Evolutionary conservation across 192 early-diverging fungal genomes (phyloP).

Genomic region (Pecoramyces ruminantium): DNA sequence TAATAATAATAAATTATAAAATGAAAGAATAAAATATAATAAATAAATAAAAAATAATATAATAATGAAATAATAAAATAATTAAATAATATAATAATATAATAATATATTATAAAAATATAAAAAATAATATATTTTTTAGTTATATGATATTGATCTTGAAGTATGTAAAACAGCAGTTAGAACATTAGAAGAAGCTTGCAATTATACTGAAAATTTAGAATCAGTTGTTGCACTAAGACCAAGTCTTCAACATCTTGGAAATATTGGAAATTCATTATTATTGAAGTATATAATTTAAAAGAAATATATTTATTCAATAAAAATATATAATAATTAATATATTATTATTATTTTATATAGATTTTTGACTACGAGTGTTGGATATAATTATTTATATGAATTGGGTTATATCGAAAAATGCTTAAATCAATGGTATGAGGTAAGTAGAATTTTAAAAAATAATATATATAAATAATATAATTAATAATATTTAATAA

Average conservation of each 20-base stretch:
- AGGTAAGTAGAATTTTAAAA: constrained; percentile 21
- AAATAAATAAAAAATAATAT: too few species aligned
- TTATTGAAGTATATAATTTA: constrained; percentile 21
- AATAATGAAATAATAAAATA: too few species aligned
- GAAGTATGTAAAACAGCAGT: constrained; percentile 59
- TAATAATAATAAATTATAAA: neutral
- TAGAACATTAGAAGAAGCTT: constrained; percentile 44
- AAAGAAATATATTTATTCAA: neutral
- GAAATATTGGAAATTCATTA: constrained; percentile 47
- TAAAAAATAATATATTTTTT: too few species aligned
- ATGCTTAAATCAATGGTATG: constrained; percentile 66
- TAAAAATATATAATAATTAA: neutral
- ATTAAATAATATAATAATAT: too few species aligned
- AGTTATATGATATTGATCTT: constrained; percentile 58
- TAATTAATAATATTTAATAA: too few species aligned
- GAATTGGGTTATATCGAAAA: constrained; percentile 50
- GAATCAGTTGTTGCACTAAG: constrained; percentile 49
- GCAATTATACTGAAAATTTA: constrained; percentile 39
- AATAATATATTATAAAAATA: too few species aligned
- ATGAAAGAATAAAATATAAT: too few species aligned
- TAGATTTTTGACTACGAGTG: constrained; percentile 46
- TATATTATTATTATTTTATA: neutral
- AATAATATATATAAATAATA: too few species aligned
- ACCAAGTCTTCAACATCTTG: constrained; percentile 58
- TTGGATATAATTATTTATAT: constrained; percentile 54